Conservation (phyloP, 306 rosid genomes). For the Sicyos edulis region DNA sequence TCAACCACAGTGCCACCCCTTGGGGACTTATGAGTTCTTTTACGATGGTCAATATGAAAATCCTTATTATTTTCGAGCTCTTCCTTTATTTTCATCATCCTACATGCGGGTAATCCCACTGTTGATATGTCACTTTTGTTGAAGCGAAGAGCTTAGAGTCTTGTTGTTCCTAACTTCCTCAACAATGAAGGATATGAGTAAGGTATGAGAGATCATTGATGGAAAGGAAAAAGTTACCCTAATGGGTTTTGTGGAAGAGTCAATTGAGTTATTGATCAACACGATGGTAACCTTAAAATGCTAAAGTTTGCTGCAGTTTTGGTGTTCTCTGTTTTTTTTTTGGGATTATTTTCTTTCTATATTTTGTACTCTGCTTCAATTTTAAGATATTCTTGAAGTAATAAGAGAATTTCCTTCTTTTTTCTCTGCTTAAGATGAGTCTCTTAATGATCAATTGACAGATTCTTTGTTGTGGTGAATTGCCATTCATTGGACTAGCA, state of each 20-base stretch:
- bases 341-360: neutral
- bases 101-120: neutral
- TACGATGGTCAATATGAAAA: neutral
- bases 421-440: neutral
- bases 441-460: slow-evolving; percentile 24
- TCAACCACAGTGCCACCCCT: too few relatives aligned
- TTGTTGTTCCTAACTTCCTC: too few relatives aligned
- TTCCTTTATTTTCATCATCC: neutral
- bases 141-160: too few relatives aligned
- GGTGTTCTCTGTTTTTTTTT: neutral
- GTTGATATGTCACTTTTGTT: too few relatives aligned
- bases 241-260: too few relatives aligned
- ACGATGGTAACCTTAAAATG: neutral
- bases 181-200: too few relatives aligned
- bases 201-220: too few relatives aligned
- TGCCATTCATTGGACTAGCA: slow-evolving; percentile 80
- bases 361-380: neutral
- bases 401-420: neutral
- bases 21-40: neutral
- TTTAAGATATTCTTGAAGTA: neutral
- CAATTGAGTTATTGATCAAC: too few relatives aligned
- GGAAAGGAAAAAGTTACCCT: too few relatives aligned
- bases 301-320: neutral
- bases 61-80: neutral
- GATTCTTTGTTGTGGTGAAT: slow-evolving; percentile 83